phyloP scores from a whole-genome alignment of 2,329 filamentous ascomycete genomes.

The Truncatella angustata region DNA sequence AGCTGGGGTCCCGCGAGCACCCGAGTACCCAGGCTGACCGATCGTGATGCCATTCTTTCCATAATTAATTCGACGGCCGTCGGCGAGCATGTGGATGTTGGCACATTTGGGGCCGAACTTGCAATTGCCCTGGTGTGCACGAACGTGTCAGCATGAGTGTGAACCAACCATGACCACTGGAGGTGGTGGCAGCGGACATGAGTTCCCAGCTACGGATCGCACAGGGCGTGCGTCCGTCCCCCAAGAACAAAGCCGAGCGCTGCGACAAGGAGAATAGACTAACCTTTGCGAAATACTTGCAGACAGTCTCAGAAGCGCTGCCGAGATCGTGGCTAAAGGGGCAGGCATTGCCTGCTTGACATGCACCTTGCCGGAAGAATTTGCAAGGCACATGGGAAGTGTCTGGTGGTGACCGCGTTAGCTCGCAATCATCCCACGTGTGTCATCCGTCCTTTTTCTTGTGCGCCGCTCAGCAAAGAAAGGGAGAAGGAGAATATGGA shows the following conservation, averaged over 20 bases:
- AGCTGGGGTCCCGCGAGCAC: conserved; percentile 65
- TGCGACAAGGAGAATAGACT: conserved; percentile 23
- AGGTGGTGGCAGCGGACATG: no score
- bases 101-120: conserved; percentile 98
- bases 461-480: no score
- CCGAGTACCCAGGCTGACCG: conserved; percentile 59
- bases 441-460: no score
- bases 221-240: no score
- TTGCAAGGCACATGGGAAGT: conserved; percentile 98
- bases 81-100: conserved; percentile 90
- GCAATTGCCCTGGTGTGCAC: conserved; percentile 78
- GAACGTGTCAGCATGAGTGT: conserved; percentile 14
- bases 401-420: conserved; percentile 50
- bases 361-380: conserved; percentile 95
- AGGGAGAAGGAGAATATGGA: no score
- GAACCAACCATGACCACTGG: not conserved
- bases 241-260: no score
- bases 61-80: conserved; percentile 88
- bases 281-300: conserved; percentile 99
- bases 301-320: conserved; percentile 79
- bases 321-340: conserved; percentile 95
- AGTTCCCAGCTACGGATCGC: no score
- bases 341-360: conserved; percentile 93
- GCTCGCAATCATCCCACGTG: conserved; percentile 3
- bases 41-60: conserved; percentile 67